Evolutionary conservation across 306 rosid species (phyloP).

Genomic region (Citrullus mucosospermus): DNA sequence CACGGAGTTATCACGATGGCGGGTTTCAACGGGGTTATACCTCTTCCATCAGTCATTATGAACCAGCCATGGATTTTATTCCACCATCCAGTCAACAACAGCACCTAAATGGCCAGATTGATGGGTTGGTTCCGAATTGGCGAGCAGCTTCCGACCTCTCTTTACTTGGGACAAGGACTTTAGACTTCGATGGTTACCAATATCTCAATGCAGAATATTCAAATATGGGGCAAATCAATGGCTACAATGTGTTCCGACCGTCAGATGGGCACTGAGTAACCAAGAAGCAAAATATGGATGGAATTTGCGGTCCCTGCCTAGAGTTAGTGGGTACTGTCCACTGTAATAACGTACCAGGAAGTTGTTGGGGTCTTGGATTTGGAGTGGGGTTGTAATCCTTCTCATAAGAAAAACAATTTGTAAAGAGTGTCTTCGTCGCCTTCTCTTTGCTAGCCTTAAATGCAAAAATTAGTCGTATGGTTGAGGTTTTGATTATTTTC

Average conservation of each 20-base stretch:
- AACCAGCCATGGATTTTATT: conserved; percentile 40
- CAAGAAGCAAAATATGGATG: conserved; percentile 17
- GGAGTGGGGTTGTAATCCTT: conserved; percentile 67
- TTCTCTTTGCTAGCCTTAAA: conserved; percentile 9
- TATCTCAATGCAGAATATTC: conserved; percentile 59
- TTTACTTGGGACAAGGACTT: conserved; percentile 42
- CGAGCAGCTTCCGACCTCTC: conserved; percentile 49
- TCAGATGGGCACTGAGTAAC: conserved; percentile 46
- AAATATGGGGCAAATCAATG: conserved; percentile 48
- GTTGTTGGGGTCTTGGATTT: conserved; percentile 51
- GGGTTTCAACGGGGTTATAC: conserved; percentile 45
- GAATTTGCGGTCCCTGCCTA: conserved; percentile 11
- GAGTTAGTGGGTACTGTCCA: conserved; percentile 26
- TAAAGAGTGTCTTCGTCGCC: conserved; percentile 56
- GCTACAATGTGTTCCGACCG: conserved; percentile 79
- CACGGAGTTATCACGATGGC: conserved; percentile 64
- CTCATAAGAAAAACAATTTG: conserved; percentile 58
- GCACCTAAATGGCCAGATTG: conserved; percentile 62
- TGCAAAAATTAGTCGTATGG: not conserved
- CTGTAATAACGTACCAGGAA: conserved; percentile 65
- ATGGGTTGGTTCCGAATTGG: conserved; percentile 64
- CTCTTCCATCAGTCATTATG: conserved; percentile 37
- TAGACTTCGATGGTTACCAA: conserved; percentile 40
- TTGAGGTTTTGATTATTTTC: conserved; percentile 5
- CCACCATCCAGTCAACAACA: conserved; percentile 35